phyloP scores from a whole-genome alignment of 2,329 filamentous ascomycete species.

The Pestalotiopsis fici region DNA sequence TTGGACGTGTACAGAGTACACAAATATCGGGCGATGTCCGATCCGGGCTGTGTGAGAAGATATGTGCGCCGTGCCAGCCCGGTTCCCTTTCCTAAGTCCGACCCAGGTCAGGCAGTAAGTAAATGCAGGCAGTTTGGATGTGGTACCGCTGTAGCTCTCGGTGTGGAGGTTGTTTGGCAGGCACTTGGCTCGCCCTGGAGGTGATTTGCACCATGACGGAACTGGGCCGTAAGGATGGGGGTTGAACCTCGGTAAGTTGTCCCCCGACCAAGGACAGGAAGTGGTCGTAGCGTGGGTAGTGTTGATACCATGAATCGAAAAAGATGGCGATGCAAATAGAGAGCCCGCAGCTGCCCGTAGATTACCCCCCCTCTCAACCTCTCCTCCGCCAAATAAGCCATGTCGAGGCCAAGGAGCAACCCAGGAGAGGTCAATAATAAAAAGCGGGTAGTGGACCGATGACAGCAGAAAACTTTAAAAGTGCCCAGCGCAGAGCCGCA shows the following conservation, averaged over 20 bases:
- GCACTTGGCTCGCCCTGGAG: neutral
- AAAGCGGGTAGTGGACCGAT: constrained; percentile 4
- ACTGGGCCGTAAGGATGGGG: neutral
- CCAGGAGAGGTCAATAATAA: neutral
- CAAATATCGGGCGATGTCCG: neutral
- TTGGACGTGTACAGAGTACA: neutral
- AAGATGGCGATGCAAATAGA: neutral
- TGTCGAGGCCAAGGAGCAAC: neutral
- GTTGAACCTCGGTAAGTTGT: neutral
- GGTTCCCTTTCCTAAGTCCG: neutral
- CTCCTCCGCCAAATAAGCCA: neutral
- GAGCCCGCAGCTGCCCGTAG: too few relatives aligned
- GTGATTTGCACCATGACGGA: neutral
- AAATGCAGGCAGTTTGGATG: neutral
- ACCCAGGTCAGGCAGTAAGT: neutral
- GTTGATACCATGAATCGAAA: too few relatives aligned
- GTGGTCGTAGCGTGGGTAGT: too few relatives aligned
- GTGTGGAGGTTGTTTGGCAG: neutral
- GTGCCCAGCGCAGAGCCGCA: constrained; percentile 1
- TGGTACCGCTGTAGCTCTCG: neutral
- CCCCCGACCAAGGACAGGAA: neutral
- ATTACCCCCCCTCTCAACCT: neutral
- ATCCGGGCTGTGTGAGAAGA: neutral
- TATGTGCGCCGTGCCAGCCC: neutral
- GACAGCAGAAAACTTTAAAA: constrained; percentile 5